Base-by-base conservation (phyloP, 345 rosid species). In the Mangifera indica region DNA sequence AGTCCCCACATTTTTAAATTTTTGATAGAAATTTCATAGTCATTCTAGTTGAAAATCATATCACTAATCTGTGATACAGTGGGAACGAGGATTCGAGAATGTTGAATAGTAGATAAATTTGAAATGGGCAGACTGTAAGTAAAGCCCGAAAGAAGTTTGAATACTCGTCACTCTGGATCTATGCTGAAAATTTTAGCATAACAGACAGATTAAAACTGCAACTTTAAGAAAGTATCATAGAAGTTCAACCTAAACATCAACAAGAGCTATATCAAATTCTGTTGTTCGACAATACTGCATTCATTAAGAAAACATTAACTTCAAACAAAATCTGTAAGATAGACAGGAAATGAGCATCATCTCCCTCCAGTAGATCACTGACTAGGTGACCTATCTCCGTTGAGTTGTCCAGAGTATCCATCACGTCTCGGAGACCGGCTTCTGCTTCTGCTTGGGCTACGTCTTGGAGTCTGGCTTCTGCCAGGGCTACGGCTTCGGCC, bases 311-410 rank as follows among this genome's bases (percentile, higher is more conserved):
- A 22, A 62, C 49, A 63, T 14, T 29, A 48, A 18, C 63, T 49
- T 52, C 26, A 74, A 42, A 20, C 34, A 55, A 53, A 55, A 15
- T 40, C 72, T 26, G 10, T 51, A 37, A 45, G 55, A 37, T 53
- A 48, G 61, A 65, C 37, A 76, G 66, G 62, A 60, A 5, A 6
- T 40, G 32, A 70, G 32, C 29, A 20, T 66, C 45, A 45, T 66
- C 56, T 26, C 32, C 12, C 60, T 49, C 25, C 17, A 18, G 49
- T 9, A 18, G 32, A 59, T 91, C 88, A 91, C 76, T 73, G 89
- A 79, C 88, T 86, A 22, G 96, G 94, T 79, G 97, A 88, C 80
- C 91, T 83, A 25, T 79, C 89, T 70, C 88, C 89, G 53, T 79
- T 80, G 15, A 20, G 26, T 63, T 66, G 86, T 73, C 78, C 79